These are phyloP conservation scores for Oryza nivara DNA, from an alignment of 176 grass and related monocot genomes.

Conservation along the genomic window DNA sequence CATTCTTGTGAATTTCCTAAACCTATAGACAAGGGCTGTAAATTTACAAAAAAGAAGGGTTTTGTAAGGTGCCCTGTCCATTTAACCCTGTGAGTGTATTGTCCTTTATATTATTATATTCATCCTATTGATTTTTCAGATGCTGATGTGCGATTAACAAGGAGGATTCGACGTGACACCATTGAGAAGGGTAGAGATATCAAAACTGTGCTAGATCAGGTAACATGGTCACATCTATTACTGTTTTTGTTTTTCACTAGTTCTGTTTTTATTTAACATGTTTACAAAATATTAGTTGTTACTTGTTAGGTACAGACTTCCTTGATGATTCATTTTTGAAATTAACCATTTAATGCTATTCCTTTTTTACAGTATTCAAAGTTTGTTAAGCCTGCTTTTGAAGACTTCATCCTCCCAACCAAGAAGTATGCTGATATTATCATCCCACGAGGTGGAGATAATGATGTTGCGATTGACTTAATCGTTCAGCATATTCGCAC, in stretches of 20 bases:
- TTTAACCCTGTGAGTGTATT: constrained; percentile 20
- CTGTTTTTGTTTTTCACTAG: neutral
- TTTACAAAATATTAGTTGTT: neutral
- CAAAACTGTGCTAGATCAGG: constrained; percentile 93
- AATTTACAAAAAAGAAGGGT: neutral
- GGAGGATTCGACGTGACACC: constrained; percentile 85
- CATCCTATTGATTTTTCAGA: constrained; percentile 51
- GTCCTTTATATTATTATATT: constrained; percentile 22
- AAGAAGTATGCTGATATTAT: constrained; percentile 95
- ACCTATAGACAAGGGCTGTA: neutral
- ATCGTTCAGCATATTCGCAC: constrained; percentile 78
- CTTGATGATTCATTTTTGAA: neutral
- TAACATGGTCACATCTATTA: constrained; percentile 36
- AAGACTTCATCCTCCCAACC: constrained; percentile 97
- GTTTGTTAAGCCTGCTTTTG: constrained; percentile 99
- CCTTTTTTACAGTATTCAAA: constrained; percentile 74
- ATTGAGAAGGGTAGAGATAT: constrained; percentile 90
- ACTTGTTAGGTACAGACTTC: neutral
- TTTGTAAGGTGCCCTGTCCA: constrained; percentile 4
- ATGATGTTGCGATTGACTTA: constrained; percentile 71
- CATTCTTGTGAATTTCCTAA: neutral
- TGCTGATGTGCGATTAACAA: constrained; percentile 86
- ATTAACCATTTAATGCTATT: constrained; percentile 30
- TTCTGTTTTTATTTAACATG: neutral
- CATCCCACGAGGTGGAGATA: constrained; percentile 69